These are phyloP conservation scores for Dipteronia dyeriana DNA, from an alignment of 345 rosid genomes.

Conservation along the genomic window DNA sequence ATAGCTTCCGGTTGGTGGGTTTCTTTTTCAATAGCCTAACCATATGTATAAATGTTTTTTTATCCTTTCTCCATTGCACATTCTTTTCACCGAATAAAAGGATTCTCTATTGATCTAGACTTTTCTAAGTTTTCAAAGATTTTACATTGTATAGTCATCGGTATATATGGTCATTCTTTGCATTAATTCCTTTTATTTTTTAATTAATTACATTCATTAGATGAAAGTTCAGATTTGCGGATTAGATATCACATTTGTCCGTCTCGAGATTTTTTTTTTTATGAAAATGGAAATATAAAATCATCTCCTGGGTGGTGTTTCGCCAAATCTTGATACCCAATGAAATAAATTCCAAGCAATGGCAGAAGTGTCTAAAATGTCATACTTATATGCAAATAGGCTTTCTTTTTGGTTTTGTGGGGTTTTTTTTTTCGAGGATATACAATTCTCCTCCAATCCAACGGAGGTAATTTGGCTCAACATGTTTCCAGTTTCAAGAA, in stretches of 20 bases:
- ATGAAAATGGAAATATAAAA: not conserved
- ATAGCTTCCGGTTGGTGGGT: slow-evolving; percentile 37
- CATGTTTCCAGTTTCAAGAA: slow-evolving; percentile 24
- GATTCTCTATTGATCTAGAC: not conserved
- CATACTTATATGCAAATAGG: not conserved
- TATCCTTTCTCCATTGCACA: not conserved
- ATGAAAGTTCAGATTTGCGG: too few relatives aligned
- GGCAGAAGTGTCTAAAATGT: slow-evolving; percentile 15
- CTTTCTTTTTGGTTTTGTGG: slow-evolving; percentile 6
- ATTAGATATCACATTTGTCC: not conserved
- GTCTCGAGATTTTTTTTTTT: not conserved
- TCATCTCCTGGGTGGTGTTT: slow-evolving; percentile 26
- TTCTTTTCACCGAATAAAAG: not conserved
- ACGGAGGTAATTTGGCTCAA: slow-evolving; percentile 1
- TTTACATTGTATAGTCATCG: not conserved
- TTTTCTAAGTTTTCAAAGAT: too few relatives aligned
- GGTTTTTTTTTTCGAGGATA: not conserved
- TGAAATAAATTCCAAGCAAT: slow-evolving; percentile 25
- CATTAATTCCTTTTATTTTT: too few relatives aligned
- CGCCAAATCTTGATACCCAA: slow-evolving; percentile 38
- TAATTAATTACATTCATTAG: not conserved
- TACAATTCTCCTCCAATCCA: slow-evolving; percentile 14
- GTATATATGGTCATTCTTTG: too few relatives aligned
- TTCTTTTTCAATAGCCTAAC: slow-evolving; percentile 60
- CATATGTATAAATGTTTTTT: slow-evolving; percentile 16